Percentiles rank a stretch among this genome's conserved stretches.
phyloP scores from a whole-genome alignment of 2,329 filamentous ascomycete genomes.

The Phaeosphaeriaceae sp. region DNA sequence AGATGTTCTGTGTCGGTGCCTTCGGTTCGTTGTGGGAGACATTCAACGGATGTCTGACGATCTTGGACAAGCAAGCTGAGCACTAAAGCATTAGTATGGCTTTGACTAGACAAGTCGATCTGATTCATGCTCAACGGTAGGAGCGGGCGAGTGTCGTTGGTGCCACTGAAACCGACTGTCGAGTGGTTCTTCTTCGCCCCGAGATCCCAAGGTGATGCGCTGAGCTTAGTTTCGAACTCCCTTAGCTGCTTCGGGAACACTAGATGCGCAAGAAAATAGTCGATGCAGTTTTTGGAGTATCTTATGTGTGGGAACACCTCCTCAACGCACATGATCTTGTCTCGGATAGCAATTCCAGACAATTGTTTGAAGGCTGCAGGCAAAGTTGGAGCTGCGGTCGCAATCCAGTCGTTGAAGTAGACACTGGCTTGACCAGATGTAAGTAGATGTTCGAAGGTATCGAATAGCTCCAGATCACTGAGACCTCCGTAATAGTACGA shows the following conservation, averaged over 20 bases:
- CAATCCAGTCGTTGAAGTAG: conserved; percentile 62
- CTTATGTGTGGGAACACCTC: conserved; percentile 63
- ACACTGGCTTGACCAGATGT: conserved; percentile 59
- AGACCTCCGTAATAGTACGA: conserved; percentile 72
- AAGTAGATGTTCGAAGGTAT: conserved; percentile 56
- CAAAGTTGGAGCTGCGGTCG: conserved; percentile 30
- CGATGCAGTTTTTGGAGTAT: conserved; percentile 61
- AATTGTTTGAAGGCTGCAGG: conserved; percentile 49
- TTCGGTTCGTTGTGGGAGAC: conserved; percentile 23
- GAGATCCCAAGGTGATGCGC: conserved; percentile 73
- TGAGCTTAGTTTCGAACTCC: conserved; percentile 69
- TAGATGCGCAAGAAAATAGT: conserved; percentile 67
- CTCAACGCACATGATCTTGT: conserved; percentile 56
- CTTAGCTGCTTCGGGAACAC: conserved; percentile 69
- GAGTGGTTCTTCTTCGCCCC: conserved; percentile 55
- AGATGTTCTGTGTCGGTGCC: conserved; percentile 50
- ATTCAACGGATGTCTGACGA: conserved; percentile 44
- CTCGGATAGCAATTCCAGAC: conserved; percentile 48
- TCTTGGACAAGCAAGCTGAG: too few species aligned
- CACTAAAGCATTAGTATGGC: conserved; percentile 73
- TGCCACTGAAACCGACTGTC: conserved; percentile 74
- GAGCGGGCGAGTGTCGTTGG: conserved; percentile 67
- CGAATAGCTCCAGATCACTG: conserved; percentile 56
- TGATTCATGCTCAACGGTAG: conserved; percentile 66
- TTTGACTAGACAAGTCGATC: conserved; percentile 60